Evolutionary conservation across 805 yeast species (phyloP).

Genomic region (Kluyveromyces lactis): DNA sequence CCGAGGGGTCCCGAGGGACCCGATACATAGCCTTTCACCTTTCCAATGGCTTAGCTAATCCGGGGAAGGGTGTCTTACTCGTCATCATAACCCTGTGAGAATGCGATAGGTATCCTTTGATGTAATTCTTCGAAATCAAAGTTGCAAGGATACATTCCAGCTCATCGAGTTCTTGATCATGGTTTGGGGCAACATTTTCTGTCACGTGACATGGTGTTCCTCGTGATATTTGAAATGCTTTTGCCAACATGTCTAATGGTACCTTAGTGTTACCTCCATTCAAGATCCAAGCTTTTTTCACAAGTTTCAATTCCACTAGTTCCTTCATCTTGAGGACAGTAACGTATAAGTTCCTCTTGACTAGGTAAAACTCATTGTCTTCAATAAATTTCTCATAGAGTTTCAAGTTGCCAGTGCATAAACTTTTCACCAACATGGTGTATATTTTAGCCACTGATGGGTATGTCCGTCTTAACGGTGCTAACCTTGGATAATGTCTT

Average conservation of each 20-base stretch:
- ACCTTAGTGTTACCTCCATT: constrained; percentile 12
- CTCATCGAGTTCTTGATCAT: constrained; percentile 42
- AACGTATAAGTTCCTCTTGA: constrained; percentile 54
- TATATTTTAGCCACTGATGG: constrained; percentile 39
- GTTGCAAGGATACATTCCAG: constrained; percentile 65
- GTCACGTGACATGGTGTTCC: constrained; percentile 7
- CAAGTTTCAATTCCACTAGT: constrained; percentile 42
- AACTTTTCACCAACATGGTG: constrained; percentile 38
- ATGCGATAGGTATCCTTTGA: constrained; percentile 81
- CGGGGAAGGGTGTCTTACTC: constrained; percentile 71
- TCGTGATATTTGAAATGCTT: constrained; percentile 3
- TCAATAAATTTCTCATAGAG: constrained; percentile 39
- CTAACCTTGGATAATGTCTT: constrained; percentile 38
- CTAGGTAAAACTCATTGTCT: constrained; percentile 40
- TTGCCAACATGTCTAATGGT: constrained; percentile 10
- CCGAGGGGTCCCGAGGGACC: too few relatives aligned
- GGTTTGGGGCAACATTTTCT: too few relatives aligned
- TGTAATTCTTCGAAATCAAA: constrained; percentile 47
- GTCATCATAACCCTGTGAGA: constrained; percentile 64
- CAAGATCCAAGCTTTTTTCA: constrained; percentile 31
- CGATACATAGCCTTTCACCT: too few relatives aligned
- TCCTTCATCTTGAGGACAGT: constrained; percentile 45
- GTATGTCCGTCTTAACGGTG: constrained; percentile 31
- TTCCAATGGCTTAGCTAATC: constrained; percentile 10
- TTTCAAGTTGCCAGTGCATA: constrained; percentile 48